phyloP scores from a whole-genome alignment of 2,329 filamentous ascomycete species.

The Diaporthe velutina region DNA sequence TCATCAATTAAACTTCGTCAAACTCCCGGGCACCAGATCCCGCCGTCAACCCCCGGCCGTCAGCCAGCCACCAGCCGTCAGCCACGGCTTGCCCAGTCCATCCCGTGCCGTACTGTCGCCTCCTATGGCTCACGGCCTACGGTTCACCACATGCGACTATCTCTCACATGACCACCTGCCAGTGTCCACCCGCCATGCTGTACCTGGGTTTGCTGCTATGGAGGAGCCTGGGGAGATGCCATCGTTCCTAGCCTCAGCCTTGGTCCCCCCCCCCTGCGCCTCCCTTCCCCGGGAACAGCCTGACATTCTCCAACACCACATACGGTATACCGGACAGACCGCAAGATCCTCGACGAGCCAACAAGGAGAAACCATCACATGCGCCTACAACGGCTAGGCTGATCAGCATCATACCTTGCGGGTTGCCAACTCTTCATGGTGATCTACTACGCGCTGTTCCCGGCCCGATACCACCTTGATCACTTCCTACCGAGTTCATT shows the following conservation, averaged over 20 bases:
- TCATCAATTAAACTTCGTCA: constrained; percentile 19
- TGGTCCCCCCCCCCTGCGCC: neutral
- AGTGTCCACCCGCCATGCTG: neutral
- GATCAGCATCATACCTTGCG: neutral
- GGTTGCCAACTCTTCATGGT: constrained; percentile 19
- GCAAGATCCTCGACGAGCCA: neutral
- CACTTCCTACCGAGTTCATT: neutral
- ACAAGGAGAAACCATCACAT: neutral
- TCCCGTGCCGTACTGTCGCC: neutral
- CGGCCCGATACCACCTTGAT: constrained; percentile 21
- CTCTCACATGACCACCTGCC: constrained; percentile 20
- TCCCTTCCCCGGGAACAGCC: neutral
- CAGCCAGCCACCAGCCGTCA: constrained; percentile 12
- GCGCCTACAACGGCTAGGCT: neutral
- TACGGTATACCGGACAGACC: neutral
- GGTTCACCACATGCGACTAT: constrained; percentile 2
- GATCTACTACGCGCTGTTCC: neutral
- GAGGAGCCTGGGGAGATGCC: neutral
- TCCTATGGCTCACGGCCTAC: neutral
- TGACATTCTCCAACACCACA: neutral
- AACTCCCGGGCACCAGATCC: constrained; percentile 14
- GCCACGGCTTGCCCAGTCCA: constrained; percentile 11
- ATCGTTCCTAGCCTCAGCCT: constrained; percentile 9
- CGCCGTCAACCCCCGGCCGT: constrained; percentile 2
- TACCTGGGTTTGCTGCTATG: neutral